Evolutionary conservation across 805 yeast genomes (phyloP).

Genomic region (Saccharomycopsis oosterbeekiorum): DNA sequence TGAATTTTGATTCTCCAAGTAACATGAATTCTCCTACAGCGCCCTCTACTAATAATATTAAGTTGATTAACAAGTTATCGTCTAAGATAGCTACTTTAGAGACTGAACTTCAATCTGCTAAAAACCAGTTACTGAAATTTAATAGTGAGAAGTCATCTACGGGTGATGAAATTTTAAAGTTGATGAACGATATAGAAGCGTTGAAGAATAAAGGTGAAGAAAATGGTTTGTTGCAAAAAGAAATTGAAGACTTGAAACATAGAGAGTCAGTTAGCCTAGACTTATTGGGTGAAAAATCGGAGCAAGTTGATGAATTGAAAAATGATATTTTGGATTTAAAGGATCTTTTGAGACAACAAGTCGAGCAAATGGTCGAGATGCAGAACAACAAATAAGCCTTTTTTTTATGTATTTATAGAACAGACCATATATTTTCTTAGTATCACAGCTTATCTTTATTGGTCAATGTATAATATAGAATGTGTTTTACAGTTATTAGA

Average conservation of each 20-base stretch:
- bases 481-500: no score
- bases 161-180: slow-evolving; percentile 53
- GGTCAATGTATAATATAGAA: no score
- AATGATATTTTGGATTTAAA: slow-evolving; percentile 89
- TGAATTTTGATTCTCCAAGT: not conserved
- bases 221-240: slow-evolving; percentile 25
- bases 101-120: slow-evolving; percentile 56
- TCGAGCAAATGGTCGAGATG: slow-evolving; percentile 72
- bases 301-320: slow-evolving; percentile 69
- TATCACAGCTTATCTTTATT: no score
- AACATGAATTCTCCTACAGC: not conserved
- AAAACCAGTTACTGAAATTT: slow-evolving; percentile 50
- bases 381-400: slow-evolving; percentile 26
- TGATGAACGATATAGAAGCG: slow-evolving; percentile 47
- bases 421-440: no score
- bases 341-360: slow-evolving; percentile 72
- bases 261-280: slow-evolving; percentile 29
- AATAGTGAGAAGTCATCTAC: slow-evolving; percentile 52
- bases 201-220: slow-evolving; percentile 28
- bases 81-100: slow-evolving; percentile 71
- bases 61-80: slow-evolving; percentile 64
- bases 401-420: no score
- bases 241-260: slow-evolving; percentile 30
- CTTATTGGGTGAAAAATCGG: slow-evolving; percentile 79
- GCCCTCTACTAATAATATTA: slow-evolving; percentile 31